Conservation (phyloP, 1,139 yeast genomes). For the Pichia sp. region DNA sequence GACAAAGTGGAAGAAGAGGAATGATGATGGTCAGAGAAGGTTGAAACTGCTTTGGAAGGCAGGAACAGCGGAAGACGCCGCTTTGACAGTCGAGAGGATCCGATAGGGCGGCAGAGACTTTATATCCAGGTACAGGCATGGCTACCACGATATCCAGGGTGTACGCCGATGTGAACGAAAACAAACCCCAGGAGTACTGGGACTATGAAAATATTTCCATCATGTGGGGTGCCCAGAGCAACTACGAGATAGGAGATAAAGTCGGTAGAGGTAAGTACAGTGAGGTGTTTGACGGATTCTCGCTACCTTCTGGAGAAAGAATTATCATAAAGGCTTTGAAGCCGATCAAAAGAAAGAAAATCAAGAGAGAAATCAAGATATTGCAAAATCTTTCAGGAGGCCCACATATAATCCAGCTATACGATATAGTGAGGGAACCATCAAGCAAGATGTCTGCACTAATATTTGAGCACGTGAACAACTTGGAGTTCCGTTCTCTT, state of each 20-base stretch:
- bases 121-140: background rate
- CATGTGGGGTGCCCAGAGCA: conserved; percentile 65
- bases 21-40: background rate
- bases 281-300: conserved; percentile 66
- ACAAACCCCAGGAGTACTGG: conserved; percentile 69
- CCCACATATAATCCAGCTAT: conserved; percentile 61
- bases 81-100: background rate
- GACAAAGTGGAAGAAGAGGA: background rate
- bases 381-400: conserved; percentile 73
- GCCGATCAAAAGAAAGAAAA: conserved; percentile 77
- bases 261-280: conserved; percentile 78
- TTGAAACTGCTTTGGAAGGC: too few species aligned
- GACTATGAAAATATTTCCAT: conserved; percentile 70
- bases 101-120: background rate
- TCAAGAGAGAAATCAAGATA: conserved; percentile 71
- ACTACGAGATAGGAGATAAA: conserved; percentile 66
- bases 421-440: conserved; percentile 74
- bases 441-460: conserved; percentile 71
- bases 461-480: conserved; percentile 65
- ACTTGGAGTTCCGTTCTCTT: conserved; percentile 66
- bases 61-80: too few species aligned
- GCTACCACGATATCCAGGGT: conserved; percentile 42
- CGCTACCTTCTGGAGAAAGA: conserved; percentile 32
- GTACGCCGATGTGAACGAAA: conserved; percentile 60
- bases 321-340: conserved; percentile 72